Evolutionary conservation across 2,329 filamentous ascomycete genomes (phyloP), one percentile per base, ranked within the genome.

Genomic region (Rasamsonia emersonii): DNA sequence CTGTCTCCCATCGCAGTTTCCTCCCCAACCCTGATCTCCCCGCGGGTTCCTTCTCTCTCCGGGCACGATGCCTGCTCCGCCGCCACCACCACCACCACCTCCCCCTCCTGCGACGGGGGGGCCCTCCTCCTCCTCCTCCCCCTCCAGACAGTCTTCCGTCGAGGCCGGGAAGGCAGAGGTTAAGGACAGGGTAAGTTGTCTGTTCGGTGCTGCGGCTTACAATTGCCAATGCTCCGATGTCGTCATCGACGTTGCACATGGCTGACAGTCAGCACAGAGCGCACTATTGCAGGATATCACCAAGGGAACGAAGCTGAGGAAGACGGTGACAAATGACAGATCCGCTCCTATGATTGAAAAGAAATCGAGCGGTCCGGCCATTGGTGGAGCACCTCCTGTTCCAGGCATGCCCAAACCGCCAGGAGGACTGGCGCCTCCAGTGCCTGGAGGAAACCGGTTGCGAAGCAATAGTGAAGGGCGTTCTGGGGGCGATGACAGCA

Each of bases 281-380:
- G 88, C 89, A 33, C 71, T 98, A 20, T 74, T 96, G 26, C 73
- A 77, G 51, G 89, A 96, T 59, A 98, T 98, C 47, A 67, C 69
- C 44, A 93, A 93, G 59, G 91, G 89, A 43, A 71, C 65, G 45
- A 65, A 68, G 39, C 70, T 96, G 37, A 94, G 82, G 62, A 95
- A 94, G 60, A 71, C 85, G 18, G 79, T 86, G 35, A 84, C 88
- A 45, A 95, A 96, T 61, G 89, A 96, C 59, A 79, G 89, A 58
- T 95, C 88, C 14, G 85, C 85, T 5, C 89, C 89, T 1, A 49
- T 73, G 30, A 58, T 95, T 35, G 72, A 61, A 38, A 75, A 72
- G 34, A 67, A 68, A 18, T 71, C 73, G 9, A 71, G 69, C 18
- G 77, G 72, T 38, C 68, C 75, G 33, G 71, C 79, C 9, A 62